Evolutionary conservation across 495 filamentous ascomycete genomes (phyloP), one percentile per base, ranked within the genome.

Genomic region (Xylaria nigripes): DNA sequence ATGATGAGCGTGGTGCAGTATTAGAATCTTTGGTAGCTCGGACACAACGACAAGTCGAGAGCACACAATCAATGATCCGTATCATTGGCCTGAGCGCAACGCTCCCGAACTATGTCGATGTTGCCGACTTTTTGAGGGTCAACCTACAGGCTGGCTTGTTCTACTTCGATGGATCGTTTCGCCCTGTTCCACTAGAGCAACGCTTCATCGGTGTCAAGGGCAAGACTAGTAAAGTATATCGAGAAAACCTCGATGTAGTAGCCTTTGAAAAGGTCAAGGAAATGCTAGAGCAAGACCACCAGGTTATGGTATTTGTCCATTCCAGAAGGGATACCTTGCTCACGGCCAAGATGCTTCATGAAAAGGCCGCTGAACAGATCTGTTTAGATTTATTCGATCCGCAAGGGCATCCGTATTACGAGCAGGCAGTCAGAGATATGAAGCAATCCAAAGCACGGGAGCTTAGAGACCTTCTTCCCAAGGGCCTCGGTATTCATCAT

Each of bases 241-340:
- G 86, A 41, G 94, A 96, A 27, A 96, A 96, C 54, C 70, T 99
- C 50, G 93, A 99, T 61, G 72, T 72, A 24, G 83, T 85, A 12
- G 81, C 89, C 0, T 97, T 89, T 66, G 90, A 96, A 56, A 99
- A 99, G 68, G 92, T 95, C n/a, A 84, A 82, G 52, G 86, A 86
- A 41, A 96, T 96, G 93, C 75, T 97, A 9, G 80, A 86, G 61
- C 72, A 75, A 51, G 89, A 86, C 9, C 90, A 99, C 59, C 93
- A 99, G 63, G 81, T 97, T 48, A 99, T 99, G 93, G 91, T 99
- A 0, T 98, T 99, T 69, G 93, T 99, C 2, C 93, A 99, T 66
- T 95, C 91, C 2, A 81, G 93, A 21, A 93, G 94, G 67, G 94
- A 99, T 62, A 99, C 93, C 0, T 79, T 95, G 38, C 78, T 82